A percentile compares a stretch with the other conserved stretches of the same genome.
These are phyloP conservation scores for Leonotis leonurus DNA, from an alignment of 257 asterid species.

Conservation along the genomic window DNA sequence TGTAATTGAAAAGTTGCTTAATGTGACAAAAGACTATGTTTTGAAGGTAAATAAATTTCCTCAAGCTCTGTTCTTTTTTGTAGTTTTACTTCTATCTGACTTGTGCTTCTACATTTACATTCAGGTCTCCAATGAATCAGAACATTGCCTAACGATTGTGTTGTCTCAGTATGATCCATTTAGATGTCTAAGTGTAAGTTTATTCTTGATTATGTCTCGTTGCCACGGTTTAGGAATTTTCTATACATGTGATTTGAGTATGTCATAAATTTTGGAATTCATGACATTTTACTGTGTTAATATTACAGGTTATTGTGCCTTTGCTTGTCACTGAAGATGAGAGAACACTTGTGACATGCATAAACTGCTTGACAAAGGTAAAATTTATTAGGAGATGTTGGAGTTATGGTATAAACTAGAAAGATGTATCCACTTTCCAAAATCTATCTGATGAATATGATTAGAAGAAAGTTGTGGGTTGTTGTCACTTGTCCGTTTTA, in stretches of 20 bases:
- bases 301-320: constrained; percentile 83
- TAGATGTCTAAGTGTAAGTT: constrained; percentile 89
- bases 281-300: constrained; percentile 12
- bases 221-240: too few species aligned
- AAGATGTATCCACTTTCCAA: too few species aligned
- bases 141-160: constrained; percentile 77
- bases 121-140: constrained; percentile 88
- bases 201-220: neutral
- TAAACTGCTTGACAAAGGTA: constrained; percentile 98
- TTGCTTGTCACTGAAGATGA: constrained; percentile 94
- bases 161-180: constrained; percentile 80
- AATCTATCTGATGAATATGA: too few species aligned
- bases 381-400: neutral
- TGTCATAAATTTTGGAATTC: neutral
- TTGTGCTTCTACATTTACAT: constrained; percentile 7
- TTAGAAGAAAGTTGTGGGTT: neutral
- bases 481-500: neutral
- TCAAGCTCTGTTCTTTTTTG: constrained; percentile 8
- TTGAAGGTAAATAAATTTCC: constrained; percentile 61
- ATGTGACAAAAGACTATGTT: constrained; percentile 64
- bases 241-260: too few species aligned
- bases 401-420: constrained; percentile 9
- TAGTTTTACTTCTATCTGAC: constrained; percentile 1
- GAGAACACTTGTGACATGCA: constrained; percentile 90
- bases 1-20: constrained; percentile 85